These are phyloP conservation scores for Echinosophora koreensis DNA, from an alignment of 306 rosid genomes.

Conservation along the genomic window DNA sequence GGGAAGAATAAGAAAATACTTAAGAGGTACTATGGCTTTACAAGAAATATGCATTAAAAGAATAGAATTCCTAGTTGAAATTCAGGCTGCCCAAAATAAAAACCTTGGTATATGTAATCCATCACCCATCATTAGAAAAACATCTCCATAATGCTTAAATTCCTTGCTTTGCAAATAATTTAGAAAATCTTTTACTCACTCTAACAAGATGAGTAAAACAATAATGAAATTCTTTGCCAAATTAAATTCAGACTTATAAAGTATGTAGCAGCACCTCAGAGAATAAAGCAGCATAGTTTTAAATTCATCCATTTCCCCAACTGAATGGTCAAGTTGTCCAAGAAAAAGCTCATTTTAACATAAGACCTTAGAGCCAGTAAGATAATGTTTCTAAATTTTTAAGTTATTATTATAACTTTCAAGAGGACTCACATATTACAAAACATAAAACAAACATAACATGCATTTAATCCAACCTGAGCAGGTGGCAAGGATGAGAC, in stretches of 20 bases:
- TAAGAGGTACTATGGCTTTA: not conserved
- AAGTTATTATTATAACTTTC: constrained; percentile 18
- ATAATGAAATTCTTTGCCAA: not conserved
- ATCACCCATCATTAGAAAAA: not conserved
- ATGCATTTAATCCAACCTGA: constrained; percentile 60
- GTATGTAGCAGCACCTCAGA: constrained; percentile 15
- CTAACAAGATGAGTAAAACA: not conserved
- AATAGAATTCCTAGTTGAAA: not conserved
- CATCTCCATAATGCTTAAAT: not conserved
- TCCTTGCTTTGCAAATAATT: not conserved
- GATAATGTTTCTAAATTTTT: constrained; percentile 9
- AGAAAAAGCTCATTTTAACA: constrained; percentile 28
- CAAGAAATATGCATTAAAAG: constrained; percentile 22
- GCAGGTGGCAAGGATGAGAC: constrained; percentile 94
- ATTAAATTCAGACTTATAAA: constrained; percentile 30
- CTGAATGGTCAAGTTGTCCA: not conserved
- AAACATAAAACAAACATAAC: constrained; percentile 7
- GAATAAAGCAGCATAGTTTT: constrained; percentile 21
- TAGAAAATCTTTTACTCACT: too few relatives aligned
- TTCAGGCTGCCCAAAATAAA: not conserved
- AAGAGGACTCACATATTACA: not conserved
- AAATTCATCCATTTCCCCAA: constrained; percentile 9
- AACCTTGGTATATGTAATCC: not conserved
- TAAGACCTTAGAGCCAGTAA: constrained; percentile 10
- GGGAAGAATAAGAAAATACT: constrained; percentile 21